Conservation (phyloP, 805 yeast genomes). For the Suhomyces faveliae region DNA sequence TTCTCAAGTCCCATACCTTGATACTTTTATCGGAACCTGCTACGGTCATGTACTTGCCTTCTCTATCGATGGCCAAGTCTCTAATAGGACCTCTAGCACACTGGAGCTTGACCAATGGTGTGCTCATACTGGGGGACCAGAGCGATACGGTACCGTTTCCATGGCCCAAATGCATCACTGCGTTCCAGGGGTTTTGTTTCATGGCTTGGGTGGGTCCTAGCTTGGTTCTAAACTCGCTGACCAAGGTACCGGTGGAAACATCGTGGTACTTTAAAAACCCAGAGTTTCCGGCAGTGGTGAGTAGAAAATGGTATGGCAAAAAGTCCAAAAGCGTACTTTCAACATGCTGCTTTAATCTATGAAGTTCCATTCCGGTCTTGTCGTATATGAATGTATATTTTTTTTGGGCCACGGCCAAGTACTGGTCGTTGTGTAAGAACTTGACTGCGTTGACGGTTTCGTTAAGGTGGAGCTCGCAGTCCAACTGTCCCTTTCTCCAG, state of each 20-base stretch:
- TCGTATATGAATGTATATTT: constrained; percentile 92
- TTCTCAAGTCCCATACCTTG: constrained; percentile 93
- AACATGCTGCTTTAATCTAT: constrained; percentile 84
- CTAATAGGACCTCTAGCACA: constrained; percentile 85
- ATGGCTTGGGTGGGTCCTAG: constrained; percentile 86
- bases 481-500: constrained; percentile 84
- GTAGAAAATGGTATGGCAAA: constrained; percentile 86
- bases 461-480: constrained; percentile 77
- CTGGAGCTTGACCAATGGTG: constrained; percentile 80
- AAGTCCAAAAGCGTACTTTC: constrained; percentile 83
- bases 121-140: constrained; percentile 89
- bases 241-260: constrained; percentile 86
- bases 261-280: constrained; percentile 92
- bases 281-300: constrained; percentile 85
- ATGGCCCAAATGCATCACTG: constrained; percentile 91
- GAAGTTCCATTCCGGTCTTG: constrained; percentile 86
- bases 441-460: constrained; percentile 92
- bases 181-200: constrained; percentile 94
- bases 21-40: constrained; percentile 82
- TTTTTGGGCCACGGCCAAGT: constrained; percentile 95
- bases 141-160: constrained; percentile 87
- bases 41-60: constrained; percentile 91
- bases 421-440: constrained; percentile 88
- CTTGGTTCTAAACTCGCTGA: constrained; percentile 80
- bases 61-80: constrained; percentile 82